These are phyloP conservation scores for Phytophthora syringae DNA, from an alignment of 352 stramenopile species.

Conservation along the genomic window DNA sequence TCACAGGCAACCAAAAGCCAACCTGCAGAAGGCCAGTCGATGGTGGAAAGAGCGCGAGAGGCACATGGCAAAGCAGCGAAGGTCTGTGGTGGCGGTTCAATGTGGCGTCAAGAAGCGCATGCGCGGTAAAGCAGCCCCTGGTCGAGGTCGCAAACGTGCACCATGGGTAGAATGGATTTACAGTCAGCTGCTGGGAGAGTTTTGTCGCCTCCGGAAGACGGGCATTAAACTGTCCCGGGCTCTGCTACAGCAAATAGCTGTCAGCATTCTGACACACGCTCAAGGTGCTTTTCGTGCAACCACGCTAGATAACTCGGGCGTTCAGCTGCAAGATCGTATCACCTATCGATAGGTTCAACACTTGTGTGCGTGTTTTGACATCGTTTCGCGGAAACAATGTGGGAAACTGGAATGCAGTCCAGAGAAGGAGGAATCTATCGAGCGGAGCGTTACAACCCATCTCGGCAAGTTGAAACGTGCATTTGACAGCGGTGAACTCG, in stretches of 20 bases:
- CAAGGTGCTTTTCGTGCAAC: not conserved
- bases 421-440: not conserved
- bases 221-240: not conserved
- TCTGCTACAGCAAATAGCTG: not conserved
- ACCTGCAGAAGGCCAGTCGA: not conserved
- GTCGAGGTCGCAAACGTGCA: not conserved
- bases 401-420: not conserved
- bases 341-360: not conserved
- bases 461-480: not conserved
- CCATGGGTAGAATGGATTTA: not conserved
- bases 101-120: not conserved
- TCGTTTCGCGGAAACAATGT: not conserved
- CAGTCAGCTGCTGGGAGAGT: not conserved
- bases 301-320: not conserved
- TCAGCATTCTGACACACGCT: not conserved
- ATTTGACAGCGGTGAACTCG: not conserved
- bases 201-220: not conserved
- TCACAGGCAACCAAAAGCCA: conserved; percentile 1
- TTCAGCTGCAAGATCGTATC: not conserved
- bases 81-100: not conserved
- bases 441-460: not conserved
- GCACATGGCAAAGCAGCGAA: not conserved
- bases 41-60: not conserved
- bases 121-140: not conserved
- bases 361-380: not conserved